Percentiles rank a stretch among this genome's conserved stretches.
Conservation (phyloP, 345 rosid species). For the Fremontodendron californicum region DNA sequence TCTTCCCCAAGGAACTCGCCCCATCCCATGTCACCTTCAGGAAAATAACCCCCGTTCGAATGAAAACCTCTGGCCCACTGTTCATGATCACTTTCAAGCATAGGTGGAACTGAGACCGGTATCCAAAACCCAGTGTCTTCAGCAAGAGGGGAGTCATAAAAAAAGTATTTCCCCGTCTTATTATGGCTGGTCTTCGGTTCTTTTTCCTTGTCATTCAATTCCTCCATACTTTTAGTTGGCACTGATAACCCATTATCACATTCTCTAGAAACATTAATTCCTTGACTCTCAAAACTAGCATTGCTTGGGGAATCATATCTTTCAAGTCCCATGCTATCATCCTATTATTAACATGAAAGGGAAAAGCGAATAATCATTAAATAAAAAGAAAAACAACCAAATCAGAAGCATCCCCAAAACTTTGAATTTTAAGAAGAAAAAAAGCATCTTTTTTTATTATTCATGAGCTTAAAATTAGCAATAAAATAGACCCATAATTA, state of each 20-base stretch:
- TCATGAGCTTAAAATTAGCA: neutral
- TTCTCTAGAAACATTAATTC: constrained; percentile 15
- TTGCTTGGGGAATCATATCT: neutral
- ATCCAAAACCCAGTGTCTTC: constrained; percentile 98
- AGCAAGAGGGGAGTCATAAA: constrained; percentile 65
- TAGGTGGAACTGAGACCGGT: constrained; percentile 94
- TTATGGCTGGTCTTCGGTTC: constrained; percentile 19
- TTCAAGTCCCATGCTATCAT: constrained; percentile 18
- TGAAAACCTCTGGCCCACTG: constrained; percentile 63
- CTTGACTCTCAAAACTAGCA: constrained; percentile 15
- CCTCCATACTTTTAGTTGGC: neutral
- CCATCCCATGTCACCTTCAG: constrained; percentile 94
- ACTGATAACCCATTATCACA: constrained; percentile 11
- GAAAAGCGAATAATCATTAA: neutral
- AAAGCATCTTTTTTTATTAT: neutral
- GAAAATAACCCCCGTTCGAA: constrained; percentile 77
- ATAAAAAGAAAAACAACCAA: neutral
- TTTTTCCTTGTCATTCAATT: constrained; percentile 14
- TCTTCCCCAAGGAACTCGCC: constrained; percentile 49
- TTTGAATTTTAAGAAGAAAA: neutral
- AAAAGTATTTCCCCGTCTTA: constrained; percentile 68
- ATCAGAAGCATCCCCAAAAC: neutral
- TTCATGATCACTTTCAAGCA: constrained; percentile 61
- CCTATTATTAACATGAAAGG: neutral
- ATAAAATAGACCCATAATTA: neutral